Conservation (phyloP, 306 rosid genomes). For the Casuarina glauca region DNA sequence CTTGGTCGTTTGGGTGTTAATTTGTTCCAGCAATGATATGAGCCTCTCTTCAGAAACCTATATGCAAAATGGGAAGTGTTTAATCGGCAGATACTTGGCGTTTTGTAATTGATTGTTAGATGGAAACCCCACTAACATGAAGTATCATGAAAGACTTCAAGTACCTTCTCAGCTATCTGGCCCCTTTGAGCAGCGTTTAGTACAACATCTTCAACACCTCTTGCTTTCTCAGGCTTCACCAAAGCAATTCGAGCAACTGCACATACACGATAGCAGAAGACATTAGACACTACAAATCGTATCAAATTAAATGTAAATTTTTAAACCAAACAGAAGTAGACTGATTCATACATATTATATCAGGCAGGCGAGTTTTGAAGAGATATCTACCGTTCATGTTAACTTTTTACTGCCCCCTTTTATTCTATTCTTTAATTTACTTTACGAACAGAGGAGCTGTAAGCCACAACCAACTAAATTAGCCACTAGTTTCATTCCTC, state of each 20-base stretch:
- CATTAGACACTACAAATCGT: not conserved
- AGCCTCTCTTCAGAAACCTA: slow-evolving; percentile 96
- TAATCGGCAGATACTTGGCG: slow-evolving; percentile 12
- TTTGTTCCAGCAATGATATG: slow-evolving; percentile 90
- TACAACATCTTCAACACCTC: slow-evolving; percentile 95
- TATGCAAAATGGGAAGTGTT: slow-evolving; percentile 11
- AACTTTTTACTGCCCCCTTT: not conserved
- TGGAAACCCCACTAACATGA: not conserved
- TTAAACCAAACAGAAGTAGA: not conserved
- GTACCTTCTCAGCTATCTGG: slow-evolving; percentile 85
- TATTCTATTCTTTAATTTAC: too few species aligned
- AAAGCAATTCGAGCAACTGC: slow-evolving; percentile 89
- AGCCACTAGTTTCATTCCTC: not conserved
- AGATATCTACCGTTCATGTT: not conserved
- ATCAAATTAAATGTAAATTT: not conserved
- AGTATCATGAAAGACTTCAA: not conserved
- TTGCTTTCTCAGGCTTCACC: slow-evolving; percentile 98
- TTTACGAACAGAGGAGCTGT: too few species aligned
- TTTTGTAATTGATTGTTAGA: slow-evolving; percentile 6
- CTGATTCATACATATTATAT: not conserved
- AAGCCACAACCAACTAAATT: not conserved
- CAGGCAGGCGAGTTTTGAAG: not conserved
- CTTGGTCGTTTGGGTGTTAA: slow-evolving; percentile 83
- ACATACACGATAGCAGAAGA: not conserved
- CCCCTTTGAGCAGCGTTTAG: slow-evolving; percentile 95